Evolutionary conservation across 768 basidiomycete genomes (phyloP).

Genomic region (Paxillus ammoniavirescens): DNA sequence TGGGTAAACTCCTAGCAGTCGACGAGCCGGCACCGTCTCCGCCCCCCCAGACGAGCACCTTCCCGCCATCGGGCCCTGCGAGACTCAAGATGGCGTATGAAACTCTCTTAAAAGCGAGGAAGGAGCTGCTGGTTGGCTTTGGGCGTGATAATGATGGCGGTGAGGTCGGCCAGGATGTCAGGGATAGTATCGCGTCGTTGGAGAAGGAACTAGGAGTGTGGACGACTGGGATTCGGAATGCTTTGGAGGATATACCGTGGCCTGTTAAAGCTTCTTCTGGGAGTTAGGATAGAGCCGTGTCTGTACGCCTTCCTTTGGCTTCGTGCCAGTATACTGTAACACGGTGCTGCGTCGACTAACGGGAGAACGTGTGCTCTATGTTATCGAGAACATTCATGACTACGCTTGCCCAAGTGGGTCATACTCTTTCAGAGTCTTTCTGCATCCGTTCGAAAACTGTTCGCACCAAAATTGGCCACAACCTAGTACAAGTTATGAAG

Average conservation of each 20-base stretch:
- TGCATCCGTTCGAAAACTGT: no score
- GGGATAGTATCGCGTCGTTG: constrained; percentile 55
- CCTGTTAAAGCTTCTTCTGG: background rate
- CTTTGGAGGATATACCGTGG: constrained; percentile 39
- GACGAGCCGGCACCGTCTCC: constrained; percentile 59
- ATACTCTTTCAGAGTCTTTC: no score
- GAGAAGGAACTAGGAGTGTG: constrained; percentile 76
- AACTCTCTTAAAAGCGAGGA: constrained; percentile 58
- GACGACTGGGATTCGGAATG: constrained; percentile 60
- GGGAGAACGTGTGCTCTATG: no score
- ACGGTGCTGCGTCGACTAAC: no score
- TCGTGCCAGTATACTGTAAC: no score
- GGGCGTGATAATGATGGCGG: constrained; percentile 71
- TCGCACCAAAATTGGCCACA: no score
- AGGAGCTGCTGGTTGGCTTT: constrained; percentile 69
- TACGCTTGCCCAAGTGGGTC: no score
- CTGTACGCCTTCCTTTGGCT: no score
- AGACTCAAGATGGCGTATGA: constrained; percentile 65
- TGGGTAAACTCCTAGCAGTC: constrained; percentile 78
- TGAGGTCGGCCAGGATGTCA: constrained; percentile 60
- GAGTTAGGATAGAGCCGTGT: background rate
- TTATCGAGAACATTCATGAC: no score
- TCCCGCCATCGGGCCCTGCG: constrained; percentile 66
- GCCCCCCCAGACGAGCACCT: constrained; percentile 27
- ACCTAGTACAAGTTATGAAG: no score